Percentiles rank a stretch among this genome's conserved stretches.
phyloP scores from a whole-genome alignment of 306 rosid species.

The Sphenostylis stenocarpa region DNA sequence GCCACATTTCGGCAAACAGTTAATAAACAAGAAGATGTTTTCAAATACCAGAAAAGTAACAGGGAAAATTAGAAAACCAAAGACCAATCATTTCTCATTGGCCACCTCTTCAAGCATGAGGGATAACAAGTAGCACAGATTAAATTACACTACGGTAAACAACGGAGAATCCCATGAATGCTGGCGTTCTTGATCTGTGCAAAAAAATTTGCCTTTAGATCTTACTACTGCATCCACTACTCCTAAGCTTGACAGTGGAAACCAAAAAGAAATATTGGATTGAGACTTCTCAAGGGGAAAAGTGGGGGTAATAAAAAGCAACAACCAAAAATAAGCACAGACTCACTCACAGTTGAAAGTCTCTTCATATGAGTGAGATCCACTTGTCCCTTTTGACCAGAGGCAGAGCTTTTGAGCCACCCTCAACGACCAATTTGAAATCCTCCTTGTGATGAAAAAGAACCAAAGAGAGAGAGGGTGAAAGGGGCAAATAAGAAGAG shows the following conservation, averaged over 20 bases:
- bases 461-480: not conserved
- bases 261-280: conserved; percentile 1
- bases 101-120: not conserved
- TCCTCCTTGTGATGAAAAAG: conserved; percentile 6
- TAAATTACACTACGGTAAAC: conserved; percentile 12
- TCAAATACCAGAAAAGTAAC: not conserved
- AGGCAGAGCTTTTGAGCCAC: conserved; percentile 5
- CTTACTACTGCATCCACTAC: conserved; percentile 15
- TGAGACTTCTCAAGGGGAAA: not conserved
- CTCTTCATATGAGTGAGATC: conserved; percentile 70
- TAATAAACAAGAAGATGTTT: conserved; percentile 1
- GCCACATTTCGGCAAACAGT: conserved; percentile 26
- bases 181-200: conserved; percentile 31
- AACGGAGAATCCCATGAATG: conserved; percentile 24
- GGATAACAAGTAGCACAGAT: not conserved
- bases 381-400: conserved; percentile 36
- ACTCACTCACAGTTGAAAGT: conserved; percentile 57
- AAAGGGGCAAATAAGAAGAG: not conserved
- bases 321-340: conserved; percentile 22
- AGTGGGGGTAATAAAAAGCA: conserved; percentile 13
- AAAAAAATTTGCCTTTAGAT: conserved; percentile 26
- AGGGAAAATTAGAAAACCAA: not conserved
- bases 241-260: conserved; percentile 22
- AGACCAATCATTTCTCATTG: not conserved
- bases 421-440: conserved; percentile 1